These are phyloP conservation scores for Carex arenaria DNA, from an alignment of 202 grass and related monocot genomes.

Conservation along the genomic window DNA sequence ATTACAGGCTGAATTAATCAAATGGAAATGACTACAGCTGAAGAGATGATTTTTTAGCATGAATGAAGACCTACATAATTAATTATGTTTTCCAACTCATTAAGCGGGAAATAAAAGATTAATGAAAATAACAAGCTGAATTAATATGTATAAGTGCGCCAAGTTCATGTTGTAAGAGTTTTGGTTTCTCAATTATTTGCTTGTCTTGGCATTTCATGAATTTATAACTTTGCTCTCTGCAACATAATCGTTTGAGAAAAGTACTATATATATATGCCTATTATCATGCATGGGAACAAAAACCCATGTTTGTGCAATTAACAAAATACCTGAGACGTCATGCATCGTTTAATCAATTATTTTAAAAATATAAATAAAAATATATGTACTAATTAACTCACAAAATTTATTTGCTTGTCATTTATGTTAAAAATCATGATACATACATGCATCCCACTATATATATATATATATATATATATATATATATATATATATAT, in stretches of 20 bases:
- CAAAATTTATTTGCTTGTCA: too few species aligned
- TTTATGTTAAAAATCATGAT: too few species aligned
- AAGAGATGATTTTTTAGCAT: not conserved
- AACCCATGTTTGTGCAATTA: not conserved
- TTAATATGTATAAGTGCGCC: not conserved
- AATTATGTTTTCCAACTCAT: not conserved
- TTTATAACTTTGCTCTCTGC: not conserved
- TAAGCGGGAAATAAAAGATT: slow-evolving; percentile 12
- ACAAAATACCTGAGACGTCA: not conserved
- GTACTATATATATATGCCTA: not conserved
- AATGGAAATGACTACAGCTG: not conserved
- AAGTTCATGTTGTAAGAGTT: not conserved
- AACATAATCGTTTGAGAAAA: not conserved
- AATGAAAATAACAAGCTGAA: not conserved
- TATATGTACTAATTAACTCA: not conserved
- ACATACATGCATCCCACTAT: too few species aligned
- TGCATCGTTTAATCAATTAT: not conserved
- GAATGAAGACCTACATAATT: not conserved
- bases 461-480: too few species aligned
- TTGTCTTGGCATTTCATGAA: not conserved
- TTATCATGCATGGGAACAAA: not conserved
- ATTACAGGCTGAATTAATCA: slow-evolving; percentile 38
- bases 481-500: too few species aligned
- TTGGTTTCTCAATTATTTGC: not conserved
- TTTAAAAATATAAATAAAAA: not conserved